These are phyloP conservation scores for Trichocladium uniseriatum DNA, from an alignment of 495 filamentous ascomycete species.

Conservation along the genomic window DNA sequence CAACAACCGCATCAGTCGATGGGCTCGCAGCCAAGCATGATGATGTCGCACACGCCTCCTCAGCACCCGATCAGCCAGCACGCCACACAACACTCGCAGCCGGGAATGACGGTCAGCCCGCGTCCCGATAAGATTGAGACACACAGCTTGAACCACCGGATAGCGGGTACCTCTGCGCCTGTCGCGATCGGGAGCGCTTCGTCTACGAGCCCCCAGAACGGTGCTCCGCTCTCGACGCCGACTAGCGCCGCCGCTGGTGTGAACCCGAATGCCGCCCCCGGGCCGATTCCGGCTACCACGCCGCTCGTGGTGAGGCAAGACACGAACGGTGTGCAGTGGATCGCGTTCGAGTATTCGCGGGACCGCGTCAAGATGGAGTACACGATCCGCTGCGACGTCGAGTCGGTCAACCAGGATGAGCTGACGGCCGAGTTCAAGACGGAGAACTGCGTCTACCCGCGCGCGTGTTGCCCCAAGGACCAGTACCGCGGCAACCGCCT, in stretches of 20 bases:
- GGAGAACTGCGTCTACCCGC: conserved; percentile 95
- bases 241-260: conserved; percentile 42
- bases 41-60: conserved; percentile 47
- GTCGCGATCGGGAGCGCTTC: conserved; percentile 38
- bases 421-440: conserved; percentile 85
- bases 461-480: conserved; percentile 90
- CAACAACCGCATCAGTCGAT: conserved; percentile 58
- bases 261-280: conserved; percentile 88
- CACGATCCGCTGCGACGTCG: conserved; percentile 95
- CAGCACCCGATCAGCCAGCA: conserved; percentile 44
- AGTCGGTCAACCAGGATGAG: conserved; percentile 85
- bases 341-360: conserved; percentile 95
- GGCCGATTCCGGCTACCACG: conserved; percentile 96
- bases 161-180: conserved; percentile 47
- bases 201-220: conserved; percentile 39
- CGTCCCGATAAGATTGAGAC: conserved; percentile 51
- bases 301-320: conserved; percentile 92
- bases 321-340: conserved; percentile 96
- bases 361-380: conserved; percentile 99
- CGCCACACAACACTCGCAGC: conserved; percentile 36
- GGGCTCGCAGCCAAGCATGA: conserved; percentile 45
- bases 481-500: conserved; percentile 92
- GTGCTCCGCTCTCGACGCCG: conserved; percentile 45
- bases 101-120: conserved; percentile 53
- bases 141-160: conserved; percentile 44